Evolutionary conservation across 331 rosid genomes (phyloP), one percentile per base, ranked within the genome.

Genomic region (Rosa hybrid): DNA sequence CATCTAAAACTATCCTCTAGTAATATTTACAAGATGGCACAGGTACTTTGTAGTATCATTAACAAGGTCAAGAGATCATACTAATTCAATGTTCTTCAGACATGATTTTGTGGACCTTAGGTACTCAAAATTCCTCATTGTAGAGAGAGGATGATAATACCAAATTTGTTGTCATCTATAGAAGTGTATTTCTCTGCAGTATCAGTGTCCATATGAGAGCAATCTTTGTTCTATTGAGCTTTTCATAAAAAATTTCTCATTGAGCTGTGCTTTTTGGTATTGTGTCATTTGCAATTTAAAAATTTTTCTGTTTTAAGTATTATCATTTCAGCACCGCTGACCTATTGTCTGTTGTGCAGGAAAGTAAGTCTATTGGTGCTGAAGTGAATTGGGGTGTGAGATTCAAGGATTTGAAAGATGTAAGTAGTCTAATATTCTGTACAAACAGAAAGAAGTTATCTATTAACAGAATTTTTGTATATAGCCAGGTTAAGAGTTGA

Each of bases 331-430:
- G 45, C 51, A 51, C 71, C 56, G 65, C 72, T 76, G 77, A 62
- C 46, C 25, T 68, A 65, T 78, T 51, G 71, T 75, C 53, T 64
- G 44, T 72, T 84, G 75, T 71, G 83, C 88, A 92, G 98, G 98
- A 91, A 81, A 81, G 90, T 72, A 95, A 92, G 92, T 91, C 98
- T 68, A 78, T 92, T 14, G 96, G 98, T 48, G 98, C 98, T 81
- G 98, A 95, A 89, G 98, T 92, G 85, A 95, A 95, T 82, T 95
- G 98, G 98, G 98, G 98, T 51, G 97, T 95, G 90, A 89, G 98
- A 85, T 95, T 95, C 87, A 88, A 81, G 68, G 92, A 90, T 86
- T 75, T 81, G 76, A 89, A 92, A 87, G 92, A 90, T 88, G 98
- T 92, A 34, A 68, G 96, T 89, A 84, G 75, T 87, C 62, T 81